Conservation (phyloP, 2,329 filamentous ascomycete genomes). For the Sclerotinia glacialis region DNA sequence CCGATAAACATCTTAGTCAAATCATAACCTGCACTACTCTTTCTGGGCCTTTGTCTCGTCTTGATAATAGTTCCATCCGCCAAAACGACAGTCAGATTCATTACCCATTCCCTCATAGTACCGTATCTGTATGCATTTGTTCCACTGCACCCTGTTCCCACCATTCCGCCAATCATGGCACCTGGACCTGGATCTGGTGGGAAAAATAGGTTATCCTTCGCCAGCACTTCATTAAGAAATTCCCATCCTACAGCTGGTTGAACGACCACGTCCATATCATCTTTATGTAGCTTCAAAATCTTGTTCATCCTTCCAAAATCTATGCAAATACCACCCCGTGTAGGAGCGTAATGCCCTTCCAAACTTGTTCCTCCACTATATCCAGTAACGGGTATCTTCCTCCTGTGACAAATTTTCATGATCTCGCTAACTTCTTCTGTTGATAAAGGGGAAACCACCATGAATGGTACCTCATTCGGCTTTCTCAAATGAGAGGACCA, state of each 20-base stretch:
- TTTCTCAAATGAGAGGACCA: conserved; percentile 60
- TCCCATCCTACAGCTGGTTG: conserved; percentile 88
- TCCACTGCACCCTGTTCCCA: conserved; percentile 69
- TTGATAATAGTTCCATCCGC: conserved; percentile 89
- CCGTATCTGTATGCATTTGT: conserved; percentile 92
- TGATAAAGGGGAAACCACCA: conserved; percentile 71
- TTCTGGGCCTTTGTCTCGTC: conserved; percentile 81
- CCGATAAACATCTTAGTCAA: conserved; percentile 87
- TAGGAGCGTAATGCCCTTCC: conserved; percentile 85
- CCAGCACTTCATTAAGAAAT: conserved; percentile 73
- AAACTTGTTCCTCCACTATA: conserved; percentile 87
- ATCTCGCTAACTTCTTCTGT: conserved; percentile 84
- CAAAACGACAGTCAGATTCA: conserved; percentile 81
- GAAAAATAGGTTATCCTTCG: conserved; percentile 77
- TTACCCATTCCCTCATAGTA: conserved; percentile 92
- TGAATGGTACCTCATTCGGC: conserved; percentile 54
- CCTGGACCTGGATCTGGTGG: conserved; percentile 88
- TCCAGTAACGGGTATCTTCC: conserved; percentile 79
- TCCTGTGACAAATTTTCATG: conserved; percentile 81
- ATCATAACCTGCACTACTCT: conserved; percentile 89
- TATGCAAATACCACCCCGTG: conserved; percentile 77
- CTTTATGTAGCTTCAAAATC: conserved; percentile 72
- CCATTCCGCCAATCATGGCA: conserved; percentile 89
- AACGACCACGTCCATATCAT: conserved; percentile 72
- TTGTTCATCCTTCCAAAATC: conserved; percentile 85